Evolutionary conservation across 805 yeast species (phyloP).

Genomic region (Pichia pseudocactophila): DNA sequence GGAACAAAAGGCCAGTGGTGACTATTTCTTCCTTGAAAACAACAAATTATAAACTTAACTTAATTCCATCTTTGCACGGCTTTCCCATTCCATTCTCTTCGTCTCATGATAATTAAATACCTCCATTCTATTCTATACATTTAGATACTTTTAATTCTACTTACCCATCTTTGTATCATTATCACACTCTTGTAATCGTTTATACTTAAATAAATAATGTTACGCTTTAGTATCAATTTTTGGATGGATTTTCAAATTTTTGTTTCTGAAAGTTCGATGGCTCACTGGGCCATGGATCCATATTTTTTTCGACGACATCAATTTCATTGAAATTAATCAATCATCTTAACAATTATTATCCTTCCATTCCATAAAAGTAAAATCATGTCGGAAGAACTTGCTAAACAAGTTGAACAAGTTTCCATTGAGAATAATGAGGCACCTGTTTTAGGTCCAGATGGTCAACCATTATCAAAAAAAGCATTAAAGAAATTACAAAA

Average conservation of each 20-base stretch:
- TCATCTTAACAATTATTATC: too few relatives aligned
- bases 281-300: too few relatives aligned
- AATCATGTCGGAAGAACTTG: conserved; percentile 24
- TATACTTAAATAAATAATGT: too few relatives aligned
- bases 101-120: not conserved
- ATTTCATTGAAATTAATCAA: not conserved
- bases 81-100: not conserved
- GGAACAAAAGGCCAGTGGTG: conserved; percentile 88
- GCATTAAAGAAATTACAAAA: conserved; percentile 92
- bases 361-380: not conserved
- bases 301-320: not conserved
- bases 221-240: too few relatives aligned
- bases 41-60: conserved; percentile 27
- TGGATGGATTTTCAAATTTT: too few relatives aligned
- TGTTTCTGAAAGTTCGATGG: too few relatives aligned
- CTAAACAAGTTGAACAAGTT: conserved; percentile 22
- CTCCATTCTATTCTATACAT: conserved; percentile 1
- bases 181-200: not conserved
- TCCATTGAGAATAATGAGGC: conserved; percentile 15
- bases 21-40: conserved; percentile 91
- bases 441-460: conserved; percentile 41
- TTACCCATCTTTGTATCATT: not conserved
- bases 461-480: conserved; percentile 84
- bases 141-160: not conserved
- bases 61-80: not conserved